A percentile compares a stretch with the other conserved stretches of the same genome.
phyloP scores from a whole-genome alignment of 257 asterid species.

The Vinca minor region DNA sequence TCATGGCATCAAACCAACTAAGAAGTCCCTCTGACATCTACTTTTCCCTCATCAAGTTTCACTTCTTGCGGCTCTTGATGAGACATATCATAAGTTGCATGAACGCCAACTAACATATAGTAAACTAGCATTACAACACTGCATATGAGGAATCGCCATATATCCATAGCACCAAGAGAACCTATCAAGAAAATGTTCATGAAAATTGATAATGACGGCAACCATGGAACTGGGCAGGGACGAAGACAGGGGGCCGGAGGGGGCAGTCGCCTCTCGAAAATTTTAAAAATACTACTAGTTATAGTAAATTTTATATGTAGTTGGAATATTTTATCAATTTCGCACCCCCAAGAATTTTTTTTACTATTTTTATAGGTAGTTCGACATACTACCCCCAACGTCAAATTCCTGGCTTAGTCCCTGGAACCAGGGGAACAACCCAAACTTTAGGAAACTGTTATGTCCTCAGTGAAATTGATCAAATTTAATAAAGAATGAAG shows the following conservation, averaged over 20 bases:
- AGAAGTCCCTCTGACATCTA: conserved; percentile 4
- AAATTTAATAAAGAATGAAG: too few species aligned
- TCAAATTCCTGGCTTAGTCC: too few species aligned
- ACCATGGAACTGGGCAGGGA: too few species aligned
- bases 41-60: conserved; percentile 29
- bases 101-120: conserved; percentile 78
- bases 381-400: too few species aligned
- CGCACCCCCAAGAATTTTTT: too few species aligned
- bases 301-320: too few species aligned
- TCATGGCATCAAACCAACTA: conserved; percentile 15
- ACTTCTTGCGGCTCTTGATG: conserved; percentile 27
- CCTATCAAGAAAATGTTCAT: conserved; percentile 76
- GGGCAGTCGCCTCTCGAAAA: too few species aligned
- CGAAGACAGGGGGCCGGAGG: too few species aligned
- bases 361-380: too few species aligned
- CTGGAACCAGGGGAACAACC: conserved; percentile 94
- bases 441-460: conserved; percentile 69
- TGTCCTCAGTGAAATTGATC: too few species aligned
- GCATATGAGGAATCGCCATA: conserved; percentile 67
- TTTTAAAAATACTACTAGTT: too few species aligned
- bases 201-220: conserved; percentile 67
- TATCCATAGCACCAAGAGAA: conserved; percentile 65
- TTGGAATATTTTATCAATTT: too few species aligned
- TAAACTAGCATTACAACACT: conserved; percentile 66
- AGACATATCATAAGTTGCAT: conserved; percentile 78